Base-by-base conservation (phyloP, 805 yeast genomes). In the Suhomyces xylopsoci region DNA sequence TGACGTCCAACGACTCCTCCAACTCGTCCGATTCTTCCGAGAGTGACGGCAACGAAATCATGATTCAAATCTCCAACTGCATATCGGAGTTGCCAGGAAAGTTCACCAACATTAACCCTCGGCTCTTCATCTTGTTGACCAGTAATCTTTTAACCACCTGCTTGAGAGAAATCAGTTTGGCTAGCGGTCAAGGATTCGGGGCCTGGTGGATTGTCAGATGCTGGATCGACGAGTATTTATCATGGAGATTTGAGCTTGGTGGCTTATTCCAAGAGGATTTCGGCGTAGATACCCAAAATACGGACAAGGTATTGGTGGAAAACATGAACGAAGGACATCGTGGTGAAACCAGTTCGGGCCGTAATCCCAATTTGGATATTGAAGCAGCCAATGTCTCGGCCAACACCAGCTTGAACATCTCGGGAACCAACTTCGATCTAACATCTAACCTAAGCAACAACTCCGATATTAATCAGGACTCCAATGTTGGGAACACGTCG, bases 131-230 rank as follows among this genome's bases (percentile, higher is more conserved):
- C 19, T 67, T 85, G 48, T 75, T 82, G 46, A 67, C 81, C 45
- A 80, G 81, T 47, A 78, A 83, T 9, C 61, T 85, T 8, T 69
- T 84, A 48, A 83, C 87, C 6, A 75, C 83, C 12, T 80, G 86
- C 17, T 68, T 84, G 41, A 71, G 90, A 55, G 90, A 85, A 59
- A 76, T 87, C 54, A 80, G 87, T 32, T 69, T 82, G 51, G 73
- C 73, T 22, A 83, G 84, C 2, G 84, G 83, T 7, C 77, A 77
- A 43, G 79, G 85, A 1, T 85, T 87, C 63, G 84, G 83, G 8
- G 81, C 83, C 2, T 88, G 93, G 93, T 87, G 90, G 90, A 77
- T 82, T 44, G 73, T 86, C 2, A 73, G 88, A 51, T 83, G 90
- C 63, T 88, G 93, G 91, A 71, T 84, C 6, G 90, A 85, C 61